Evolutionary conservation across 192 early-diverging fungal genomes (phyloP), one percentile per base, ranked within the genome.

Genomic region (Coemansia sp.): DNA sequence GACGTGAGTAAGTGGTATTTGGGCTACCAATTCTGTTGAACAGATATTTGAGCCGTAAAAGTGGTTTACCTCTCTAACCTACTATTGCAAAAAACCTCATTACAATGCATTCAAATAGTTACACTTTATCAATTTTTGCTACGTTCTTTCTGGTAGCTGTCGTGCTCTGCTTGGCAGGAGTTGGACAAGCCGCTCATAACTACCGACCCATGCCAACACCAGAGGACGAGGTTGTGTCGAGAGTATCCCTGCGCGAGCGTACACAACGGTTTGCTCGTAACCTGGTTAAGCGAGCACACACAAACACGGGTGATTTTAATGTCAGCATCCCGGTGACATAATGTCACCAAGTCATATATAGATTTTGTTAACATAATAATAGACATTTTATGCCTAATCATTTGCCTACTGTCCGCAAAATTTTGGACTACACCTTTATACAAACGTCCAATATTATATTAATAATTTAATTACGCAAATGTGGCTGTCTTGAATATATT

Each of bases 261-360:
- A 19, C 44, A 34, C 25, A 38, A 10, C 25, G n/a, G 22, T 22
- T 50, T 24, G 44, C 21, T 9, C 48, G 56, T 13, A 44, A 33
- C 21, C 38, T 65, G n/a, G 54, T 43, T 9, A 61, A 54, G 24
- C 52, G 43, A 34, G 63, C 37, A 18, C 25, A 61, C 18, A 27
- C 39, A 11, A 56, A 25, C 9, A 52, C 48, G 9, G 69, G 69
- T 15, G 69, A 71, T 15, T 71, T 71, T 57, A 71, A 71, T 25
- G 69, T 71, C 42, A 71, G 62, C 23, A 71, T 71, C 15, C 69
- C 69, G 4, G 59, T 71, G 17, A 54, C 27, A 27, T 70, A 62
- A 39, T 2, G 9, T 27, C 27, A 23, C 64, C 57, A 50, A 4
- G 9, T 27, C 45, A 33, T 22, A 56, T 17, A 4, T 59, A 43